Percentiles rank a stretch among this genome's conserved stretches.
Conservation (phyloP, 495 filamentous ascomycete genomes). For the Letharia lupina region DNA sequence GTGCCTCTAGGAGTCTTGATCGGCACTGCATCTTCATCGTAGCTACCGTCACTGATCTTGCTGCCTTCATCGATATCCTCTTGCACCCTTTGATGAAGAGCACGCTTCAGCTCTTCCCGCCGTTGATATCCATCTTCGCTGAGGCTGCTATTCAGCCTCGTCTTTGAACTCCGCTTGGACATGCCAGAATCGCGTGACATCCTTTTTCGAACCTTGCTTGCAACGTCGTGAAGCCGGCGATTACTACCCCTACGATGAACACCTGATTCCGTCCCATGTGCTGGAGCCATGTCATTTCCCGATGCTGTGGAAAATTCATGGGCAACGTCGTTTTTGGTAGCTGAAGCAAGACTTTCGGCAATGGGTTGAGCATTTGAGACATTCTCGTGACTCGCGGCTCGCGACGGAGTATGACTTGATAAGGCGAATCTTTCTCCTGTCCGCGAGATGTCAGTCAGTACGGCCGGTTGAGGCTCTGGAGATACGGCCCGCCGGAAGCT, state of each 20-base stretch:
- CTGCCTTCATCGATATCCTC: slow-evolving; percentile 14
- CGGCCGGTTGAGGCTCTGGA: slow-evolving; percentile 13
- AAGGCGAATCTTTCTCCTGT: slow-evolving; percentile 17
- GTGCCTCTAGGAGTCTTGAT: slow-evolving; percentile 18
- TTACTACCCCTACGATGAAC: slow-evolving; percentile 9
- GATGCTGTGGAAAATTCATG: neutral
- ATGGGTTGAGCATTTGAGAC: slow-evolving; percentile 1
- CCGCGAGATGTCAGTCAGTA: slow-evolving; percentile 11
- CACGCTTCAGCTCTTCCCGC: slow-evolving; percentile 17
- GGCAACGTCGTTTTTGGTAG: neutral
- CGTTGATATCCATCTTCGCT: slow-evolving; percentile 16
- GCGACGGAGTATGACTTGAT: slow-evolving; percentile 13
- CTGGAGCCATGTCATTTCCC: neutral
- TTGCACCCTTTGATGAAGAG: slow-evolving; percentile 15
- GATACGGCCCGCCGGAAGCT: slow-evolving; percentile 14
- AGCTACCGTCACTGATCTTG: slow-evolving; percentile 10
- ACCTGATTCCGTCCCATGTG: neutral
- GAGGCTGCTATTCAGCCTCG: slow-evolving; percentile 10
- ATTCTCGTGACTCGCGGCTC: neutral
- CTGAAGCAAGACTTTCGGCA: slow-evolving; percentile 4
- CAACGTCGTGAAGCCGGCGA: slow-evolving; percentile 16
- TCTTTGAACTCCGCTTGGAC: slow-evolving; percentile 19
- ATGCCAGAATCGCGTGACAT: slow-evolving; percentile 14
- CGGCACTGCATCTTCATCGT: slow-evolving; percentile 20
- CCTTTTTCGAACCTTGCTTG: slow-evolving; percentile 16